Evolutionary conservation across 768 basidiomycete species (phyloP).

Genomic region (Termitomyces eurrhizus): DNA sequence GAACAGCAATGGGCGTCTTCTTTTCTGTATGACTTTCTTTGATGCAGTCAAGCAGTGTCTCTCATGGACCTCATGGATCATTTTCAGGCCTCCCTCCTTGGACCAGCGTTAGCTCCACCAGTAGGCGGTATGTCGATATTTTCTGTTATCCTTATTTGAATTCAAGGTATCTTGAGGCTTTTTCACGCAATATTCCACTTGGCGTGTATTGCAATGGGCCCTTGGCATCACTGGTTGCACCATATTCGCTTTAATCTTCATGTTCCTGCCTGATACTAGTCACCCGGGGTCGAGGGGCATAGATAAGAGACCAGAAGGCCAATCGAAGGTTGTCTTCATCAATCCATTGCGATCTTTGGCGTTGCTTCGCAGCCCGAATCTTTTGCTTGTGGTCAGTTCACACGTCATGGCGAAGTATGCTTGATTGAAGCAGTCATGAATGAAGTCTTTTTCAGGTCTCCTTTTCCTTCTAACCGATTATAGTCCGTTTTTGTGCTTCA

Average conservation of each 20-base stretch:
- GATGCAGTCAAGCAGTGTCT: not conserved
- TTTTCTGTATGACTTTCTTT: constrained; percentile 26
- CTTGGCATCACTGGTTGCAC: constrained; percentile 39
- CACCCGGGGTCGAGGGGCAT: constrained; percentile 56
- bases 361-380: constrained; percentile 56
- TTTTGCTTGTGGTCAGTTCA: constrained; percentile 47
- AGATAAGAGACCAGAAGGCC: constrained; percentile 34
- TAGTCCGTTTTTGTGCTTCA: constrained; percentile 27
- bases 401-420: not conserved
- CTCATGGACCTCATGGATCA: not conserved
- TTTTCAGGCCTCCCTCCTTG: constrained; percentile 47
- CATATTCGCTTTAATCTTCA: constrained; percentile 33
- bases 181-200: constrained; percentile 57
- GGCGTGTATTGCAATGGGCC: constrained; percentile 54
- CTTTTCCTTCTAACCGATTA: constrained; percentile 33
- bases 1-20: constrained; percentile 33
- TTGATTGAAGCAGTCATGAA: not conserved
- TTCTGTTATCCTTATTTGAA: not conserved
- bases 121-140: constrained; percentile 38
- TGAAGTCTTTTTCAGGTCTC: constrained; percentile 27
- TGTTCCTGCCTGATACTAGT: constrained; percentile 64
- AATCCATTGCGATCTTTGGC: constrained; percentile 55
- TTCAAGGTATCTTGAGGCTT: constrained; percentile 29
- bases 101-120: constrained; percentile 59
- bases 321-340: constrained; percentile 37